Percentiles rank a stretch among this genome's conserved stretches.
Conservation (phyloP, 2,329 filamentous ascomycete genomes). For the Verticillium albo-atrum region DNA sequence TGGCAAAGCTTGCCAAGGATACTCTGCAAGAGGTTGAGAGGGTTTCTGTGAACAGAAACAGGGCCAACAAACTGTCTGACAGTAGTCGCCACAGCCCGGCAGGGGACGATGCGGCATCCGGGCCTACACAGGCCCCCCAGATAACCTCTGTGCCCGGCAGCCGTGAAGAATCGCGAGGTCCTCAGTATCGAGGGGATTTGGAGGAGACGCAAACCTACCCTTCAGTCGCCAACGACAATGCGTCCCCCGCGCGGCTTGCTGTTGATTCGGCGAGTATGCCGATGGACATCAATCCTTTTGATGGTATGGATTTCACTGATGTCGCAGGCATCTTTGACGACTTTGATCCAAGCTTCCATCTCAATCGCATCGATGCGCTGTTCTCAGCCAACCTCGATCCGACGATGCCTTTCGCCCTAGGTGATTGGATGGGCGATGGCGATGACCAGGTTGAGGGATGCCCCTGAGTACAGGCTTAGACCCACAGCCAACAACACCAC, state of each 20-base stretch:
- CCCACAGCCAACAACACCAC: neutral
- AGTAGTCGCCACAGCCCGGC: neutral
- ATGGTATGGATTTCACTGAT: neutral
- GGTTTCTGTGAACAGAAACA: conserved; percentile 1
- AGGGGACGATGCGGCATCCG: neutral
- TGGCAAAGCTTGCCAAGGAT: conserved; percentile 13
- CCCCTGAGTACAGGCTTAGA: neutral
- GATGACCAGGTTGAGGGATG: neutral
- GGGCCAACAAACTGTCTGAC: neutral
- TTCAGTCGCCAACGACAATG: neutral
- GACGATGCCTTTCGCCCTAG: neutral
- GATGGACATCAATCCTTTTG: neutral
- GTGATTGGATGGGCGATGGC: neutral
- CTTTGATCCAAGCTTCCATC: conserved; percentile 14
- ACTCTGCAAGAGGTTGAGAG: conserved; percentile 13
- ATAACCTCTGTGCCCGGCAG: neutral
- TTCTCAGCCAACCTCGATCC: conserved; percentile 2
- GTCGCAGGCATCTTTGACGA: conserved; percentile 11
- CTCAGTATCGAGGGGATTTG: neutral
- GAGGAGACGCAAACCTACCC: neutral
- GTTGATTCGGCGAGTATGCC: neutral
- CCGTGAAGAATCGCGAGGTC: neutral
- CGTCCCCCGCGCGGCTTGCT: neutral
- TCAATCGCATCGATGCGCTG: conserved; percentile 13
- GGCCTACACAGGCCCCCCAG: neutral